Conservation (phyloP, 2,329 filamentous ascomycete species). For the Colletotrichum theobromicola region DNA sequence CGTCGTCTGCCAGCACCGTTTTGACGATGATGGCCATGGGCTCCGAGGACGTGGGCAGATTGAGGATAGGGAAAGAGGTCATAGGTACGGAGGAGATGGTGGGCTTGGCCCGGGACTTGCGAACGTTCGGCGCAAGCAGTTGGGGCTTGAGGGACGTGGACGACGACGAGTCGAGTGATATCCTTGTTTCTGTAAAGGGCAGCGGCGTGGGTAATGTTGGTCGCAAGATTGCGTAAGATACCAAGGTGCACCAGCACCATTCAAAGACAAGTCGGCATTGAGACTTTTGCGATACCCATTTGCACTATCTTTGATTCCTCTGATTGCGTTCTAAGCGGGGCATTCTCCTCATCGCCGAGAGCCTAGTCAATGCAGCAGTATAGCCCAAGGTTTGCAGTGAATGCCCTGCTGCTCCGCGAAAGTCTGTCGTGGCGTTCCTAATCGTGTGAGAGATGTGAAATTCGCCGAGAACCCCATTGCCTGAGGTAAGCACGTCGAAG, state of each 20-base stretch:
- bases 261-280: conserved; percentile 7
- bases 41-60: conserved; percentile 88
- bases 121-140: conserved; percentile 85
- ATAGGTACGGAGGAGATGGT: conserved; percentile 82
- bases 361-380: conserved; percentile 54
- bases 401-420: conserved; percentile 53
- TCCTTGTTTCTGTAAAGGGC: conserved; percentile 91
- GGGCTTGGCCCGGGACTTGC: conserved; percentile 81
- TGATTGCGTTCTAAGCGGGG: conserved; percentile 18
- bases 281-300: neutral
- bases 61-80: conserved; percentile 82
- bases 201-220: conserved; percentile 94
- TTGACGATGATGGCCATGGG: conserved; percentile 97
- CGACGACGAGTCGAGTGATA: conserved; percentile 70
- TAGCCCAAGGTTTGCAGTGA: conserved; percentile 61
- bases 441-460: conserved; percentile 59
- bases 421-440: conserved; percentile 49
- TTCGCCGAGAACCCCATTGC: conserved; percentile 58
- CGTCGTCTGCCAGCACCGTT: conserved; percentile 74
- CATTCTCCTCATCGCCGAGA: conserved; percentile 20
- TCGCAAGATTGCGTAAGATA: conserved; percentile 74
- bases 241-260: conserved; percentile 17
- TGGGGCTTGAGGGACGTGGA: conserved; percentile 86
- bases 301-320: conserved; percentile 15
- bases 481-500: conserved; percentile 56